phyloP scores from a whole-genome alignment of 306 rosid genomes.

The Geum urbanum region DNA sequence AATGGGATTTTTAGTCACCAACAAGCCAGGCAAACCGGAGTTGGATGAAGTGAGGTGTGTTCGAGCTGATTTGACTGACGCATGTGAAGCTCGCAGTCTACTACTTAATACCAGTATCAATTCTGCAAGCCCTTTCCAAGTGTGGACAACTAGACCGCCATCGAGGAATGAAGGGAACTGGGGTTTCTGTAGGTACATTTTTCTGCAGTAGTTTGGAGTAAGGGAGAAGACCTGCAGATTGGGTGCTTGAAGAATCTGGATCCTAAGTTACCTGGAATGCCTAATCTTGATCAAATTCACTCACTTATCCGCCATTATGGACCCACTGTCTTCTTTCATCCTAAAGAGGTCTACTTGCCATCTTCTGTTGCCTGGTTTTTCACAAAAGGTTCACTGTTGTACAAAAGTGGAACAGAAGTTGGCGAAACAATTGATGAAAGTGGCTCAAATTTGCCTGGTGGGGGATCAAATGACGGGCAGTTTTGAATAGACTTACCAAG shows the following conservation, averaged over 20 bases:
- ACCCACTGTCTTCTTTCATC: slow-evolving; percentile 83
- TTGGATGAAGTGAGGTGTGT: slow-evolving; percentile 71
- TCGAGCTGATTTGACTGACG: slow-evolving; percentile 66
- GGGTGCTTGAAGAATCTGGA: slow-evolving; percentile 80
- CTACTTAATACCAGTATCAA: slow-evolving; percentile 34
- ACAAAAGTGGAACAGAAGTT: slow-evolving; percentile 32
- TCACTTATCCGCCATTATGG: slow-evolving; percentile 82
- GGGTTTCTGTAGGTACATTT: slow-evolving; percentile 71
- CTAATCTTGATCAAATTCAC: slow-evolving; percentile 61
- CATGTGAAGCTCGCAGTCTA: slow-evolving; percentile 52
- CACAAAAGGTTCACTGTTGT: slow-evolving; percentile 55
- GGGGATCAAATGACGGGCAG: slow-evolving; percentile 56
- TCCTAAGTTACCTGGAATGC: slow-evolving; percentile 52
- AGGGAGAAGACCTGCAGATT: slow-evolving; percentile 51
- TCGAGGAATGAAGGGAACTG: slow-evolving; percentile 65
- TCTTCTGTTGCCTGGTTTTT: slow-evolving; percentile 95
- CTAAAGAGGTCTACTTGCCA: slow-evolving; percentile 75
- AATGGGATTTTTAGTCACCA: slow-evolving; percentile 68
- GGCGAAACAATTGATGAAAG: slow-evolving; percentile 55
- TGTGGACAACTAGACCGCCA: slow-evolving; percentile 62
- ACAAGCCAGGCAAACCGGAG: slow-evolving; percentile 52
- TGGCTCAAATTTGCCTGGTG: slow-evolving; percentile 74
- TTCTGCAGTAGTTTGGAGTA: slow-evolving; percentile 41
- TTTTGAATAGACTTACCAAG: slow-evolving; percentile 85
- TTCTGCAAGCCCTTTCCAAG: slow-evolving; percentile 41